Evolutionary conservation across 208 protist genomes (phyloP).

Genomic region (Vickermania spadyakhi): DNA sequence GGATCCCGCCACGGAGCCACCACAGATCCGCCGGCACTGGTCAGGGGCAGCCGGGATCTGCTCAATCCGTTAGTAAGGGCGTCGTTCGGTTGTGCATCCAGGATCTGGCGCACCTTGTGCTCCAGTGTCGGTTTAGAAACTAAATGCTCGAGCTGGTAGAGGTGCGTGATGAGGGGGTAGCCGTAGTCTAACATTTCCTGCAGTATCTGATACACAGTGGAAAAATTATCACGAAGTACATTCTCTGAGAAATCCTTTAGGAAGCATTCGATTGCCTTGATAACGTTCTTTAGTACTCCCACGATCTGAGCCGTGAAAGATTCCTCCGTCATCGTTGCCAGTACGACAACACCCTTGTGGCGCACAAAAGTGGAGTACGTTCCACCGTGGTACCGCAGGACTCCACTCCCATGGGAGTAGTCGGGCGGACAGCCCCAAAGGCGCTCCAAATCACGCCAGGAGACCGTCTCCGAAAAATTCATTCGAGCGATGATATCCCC

Average conservation of each 20-base stretch:
- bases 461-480: conserved; percentile 64
- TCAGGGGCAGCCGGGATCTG: too few relatives aligned
- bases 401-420: conserved; percentile 21
- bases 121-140: conserved; percentile 75
- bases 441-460: conserved; percentile 49
- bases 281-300: conserved; percentile 62
- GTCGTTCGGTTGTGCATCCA: conserved; percentile 25
- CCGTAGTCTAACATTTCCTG: conserved; percentile 90
- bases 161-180: conserved; percentile 86
- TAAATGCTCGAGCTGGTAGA: conserved; percentile 76
- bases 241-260: conserved; percentile 68
- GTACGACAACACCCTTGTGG: conserved; percentile 59
- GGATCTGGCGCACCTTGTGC: conserved; percentile 66
- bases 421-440: conserved; percentile 54
- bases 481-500: conserved; percentile 88
- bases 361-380: conserved; percentile 67
- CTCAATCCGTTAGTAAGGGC: conserved; percentile 5
- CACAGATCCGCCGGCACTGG: neutral
- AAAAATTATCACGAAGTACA: conserved; percentile 85
- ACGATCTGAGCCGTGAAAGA: conserved; percentile 67
- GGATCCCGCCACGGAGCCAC: conserved; percentile 66
- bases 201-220: conserved; percentile 85
- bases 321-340: conserved; percentile 53
- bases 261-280: conserved; percentile 57
- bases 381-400: conserved; percentile 37